These are phyloP conservation scores for Fraxinus xanthoxyloides DNA, from an alignment of 305 asterid species.

Conservation along the genomic window DNA sequence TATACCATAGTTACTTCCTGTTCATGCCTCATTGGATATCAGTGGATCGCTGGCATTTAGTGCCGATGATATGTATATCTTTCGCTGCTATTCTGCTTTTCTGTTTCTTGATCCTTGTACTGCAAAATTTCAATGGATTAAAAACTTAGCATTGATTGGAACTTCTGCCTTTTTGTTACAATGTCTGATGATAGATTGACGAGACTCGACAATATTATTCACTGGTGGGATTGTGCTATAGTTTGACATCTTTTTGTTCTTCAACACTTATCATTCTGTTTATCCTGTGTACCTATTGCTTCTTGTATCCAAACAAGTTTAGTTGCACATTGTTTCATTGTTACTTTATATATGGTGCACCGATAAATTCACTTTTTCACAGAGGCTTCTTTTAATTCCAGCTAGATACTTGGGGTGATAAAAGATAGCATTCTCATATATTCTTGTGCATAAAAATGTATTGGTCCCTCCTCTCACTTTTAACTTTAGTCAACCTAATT, in stretches of 20 bases:
- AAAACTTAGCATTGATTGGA: background rate
- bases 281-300: background rate
- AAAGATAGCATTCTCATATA: background rate
- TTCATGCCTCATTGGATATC: background rate
- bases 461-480: background rate
- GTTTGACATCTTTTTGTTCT: slow-evolving; percentile 4
- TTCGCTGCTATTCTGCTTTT: background rate
- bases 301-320: background rate
- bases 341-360: background rate
- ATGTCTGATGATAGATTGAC: background rate
- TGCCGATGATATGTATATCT: background rate
- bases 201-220: background rate
- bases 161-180: background rate
- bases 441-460: background rate
- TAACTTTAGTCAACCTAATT: background rate
- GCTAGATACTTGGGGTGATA: background rate
- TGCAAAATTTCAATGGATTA: background rate
- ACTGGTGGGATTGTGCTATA: background rate
- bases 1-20: background rate
- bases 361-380: background rate
- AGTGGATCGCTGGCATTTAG: background rate
- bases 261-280: background rate
- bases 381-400: background rate
- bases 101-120: background rate
- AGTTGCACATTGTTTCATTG: background rate